Evolutionary conservation across 1,284 basidiomycete species (phyloP).

Genomic region (Moesziomyces globuligerus): DNA sequence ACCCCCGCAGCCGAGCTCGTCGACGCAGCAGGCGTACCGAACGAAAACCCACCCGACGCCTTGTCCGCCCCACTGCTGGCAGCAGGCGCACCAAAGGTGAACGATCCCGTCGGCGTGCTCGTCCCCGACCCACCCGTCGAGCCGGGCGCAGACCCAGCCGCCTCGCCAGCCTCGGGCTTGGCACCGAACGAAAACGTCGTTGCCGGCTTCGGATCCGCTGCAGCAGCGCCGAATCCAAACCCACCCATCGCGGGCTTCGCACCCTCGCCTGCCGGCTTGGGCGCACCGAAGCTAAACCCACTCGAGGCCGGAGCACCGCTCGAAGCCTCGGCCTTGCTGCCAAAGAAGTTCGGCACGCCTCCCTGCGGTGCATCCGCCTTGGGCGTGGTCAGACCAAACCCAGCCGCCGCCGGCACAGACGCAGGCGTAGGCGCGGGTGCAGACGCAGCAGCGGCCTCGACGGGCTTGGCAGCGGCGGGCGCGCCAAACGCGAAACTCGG

Average conservation of each 20-base stretch:
- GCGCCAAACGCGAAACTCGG: conserved; percentile 49
- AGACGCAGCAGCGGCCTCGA: too few relatives aligned
- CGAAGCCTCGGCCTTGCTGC: conserved; percentile 26
- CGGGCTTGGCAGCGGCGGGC: conserved; percentile 8
- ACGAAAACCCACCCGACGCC: conserved; percentile 16
- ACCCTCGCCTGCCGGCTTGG: conserved; percentile 10
- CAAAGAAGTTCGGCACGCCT: conserved; percentile 44
- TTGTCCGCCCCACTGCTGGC: not conserved
- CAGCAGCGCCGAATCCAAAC: conserved; percentile 27
- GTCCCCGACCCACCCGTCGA: conserved; percentile 15
- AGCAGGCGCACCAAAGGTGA: conserved; percentile 27
- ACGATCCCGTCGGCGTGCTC: conserved; percentile 16
- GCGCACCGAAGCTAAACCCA: conserved; percentile 31
- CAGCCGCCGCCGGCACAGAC: too few relatives aligned
- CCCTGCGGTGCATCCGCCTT: conserved; percentile 22
- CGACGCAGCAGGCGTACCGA: conserved; percentile 12
- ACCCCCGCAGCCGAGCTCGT: not conserved
- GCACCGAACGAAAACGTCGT: too few relatives aligned
- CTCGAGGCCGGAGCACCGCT: conserved; percentile 4
- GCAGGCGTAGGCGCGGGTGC: conserved; percentile 1
- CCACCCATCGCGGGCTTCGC: conserved; percentile 16
- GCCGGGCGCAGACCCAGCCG: conserved; percentile 16
- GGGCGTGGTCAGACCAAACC: too few relatives aligned
- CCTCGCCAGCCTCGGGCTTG: conserved; percentile 9
- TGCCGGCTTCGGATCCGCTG: conserved; percentile 3